These are phyloP conservation scores for Pugionium dolabratum DNA, from an alignment of 345 rosid genomes.

Conservation along the genomic window DNA sequence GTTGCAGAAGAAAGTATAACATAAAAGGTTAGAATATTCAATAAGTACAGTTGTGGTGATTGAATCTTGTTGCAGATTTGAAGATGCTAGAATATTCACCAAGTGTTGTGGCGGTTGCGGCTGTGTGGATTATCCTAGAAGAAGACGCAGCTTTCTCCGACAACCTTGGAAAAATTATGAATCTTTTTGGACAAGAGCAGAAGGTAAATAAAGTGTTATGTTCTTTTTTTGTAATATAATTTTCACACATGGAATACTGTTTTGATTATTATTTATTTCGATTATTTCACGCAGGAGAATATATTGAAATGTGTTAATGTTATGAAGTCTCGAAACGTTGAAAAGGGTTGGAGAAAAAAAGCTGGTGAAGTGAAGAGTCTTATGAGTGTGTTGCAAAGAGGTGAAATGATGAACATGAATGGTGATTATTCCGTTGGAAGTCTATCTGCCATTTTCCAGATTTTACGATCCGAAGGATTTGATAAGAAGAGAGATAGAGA, in stretches of 20 bases:
- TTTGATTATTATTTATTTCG: neutral
- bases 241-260: neutral
- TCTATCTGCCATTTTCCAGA: conserved; percentile 43
- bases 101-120: conserved; percentile 53
- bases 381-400: conserved; percentile 14
- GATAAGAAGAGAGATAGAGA: conserved; percentile 49
- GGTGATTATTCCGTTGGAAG: conserved; percentile 39
- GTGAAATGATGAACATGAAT: neutral
- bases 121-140: conserved; percentile 47
- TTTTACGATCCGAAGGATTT: conserved; percentile 29
- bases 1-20: neutral
- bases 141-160: conserved; percentile 10
- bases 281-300: neutral
- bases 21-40: too few relatives aligned
- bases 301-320: conserved; percentile 10
- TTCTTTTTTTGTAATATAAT: neutral
- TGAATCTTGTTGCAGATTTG: conserved; percentile 43
- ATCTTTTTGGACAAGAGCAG: conserved; percentile 12
- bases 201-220: conserved; percentile 3
- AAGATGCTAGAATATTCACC: conserved; percentile 52
- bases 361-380: neutral
- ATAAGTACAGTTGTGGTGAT: too few relatives aligned
- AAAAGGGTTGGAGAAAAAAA: neutral
- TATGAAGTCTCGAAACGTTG: conserved; percentile 3
- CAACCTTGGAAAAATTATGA: conserved; percentile 15